phyloP scores from a whole-genome alignment of 2,329 filamentous ascomycete species.

The Monosporascus sp. region DNA sequence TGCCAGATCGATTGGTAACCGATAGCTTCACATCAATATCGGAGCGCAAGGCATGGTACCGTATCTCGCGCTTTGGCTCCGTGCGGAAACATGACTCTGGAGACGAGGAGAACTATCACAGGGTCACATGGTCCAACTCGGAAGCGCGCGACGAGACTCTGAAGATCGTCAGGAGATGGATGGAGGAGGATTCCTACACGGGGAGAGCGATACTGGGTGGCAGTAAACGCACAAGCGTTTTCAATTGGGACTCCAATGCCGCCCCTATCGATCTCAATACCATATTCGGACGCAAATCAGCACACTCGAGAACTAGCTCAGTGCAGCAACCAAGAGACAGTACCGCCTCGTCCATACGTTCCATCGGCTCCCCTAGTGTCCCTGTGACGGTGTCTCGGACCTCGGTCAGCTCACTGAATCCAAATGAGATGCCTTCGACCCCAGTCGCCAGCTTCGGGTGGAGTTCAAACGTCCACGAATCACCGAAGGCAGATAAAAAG shows the following conservation, averaged over 20 bases:
- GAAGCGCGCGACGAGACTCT: slow-evolving; percentile 47
- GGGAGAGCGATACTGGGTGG: slow-evolving; percentile 43
- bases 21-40: slow-evolving; percentile 50
- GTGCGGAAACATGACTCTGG: slow-evolving; percentile 50
- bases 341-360: not conserved
- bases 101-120: slow-evolving; percentile 54
- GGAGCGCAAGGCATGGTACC: slow-evolving; percentile 61
- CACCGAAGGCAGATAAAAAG: not conserved
- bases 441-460: slow-evolving; percentile 17
- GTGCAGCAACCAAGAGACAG: slow-evolving; percentile 10
- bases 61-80: slow-evolving; percentile 55
- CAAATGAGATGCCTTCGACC: not conserved
- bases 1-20: slow-evolving; percentile 41
- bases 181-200: slow-evolving; percentile 57
- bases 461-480: slow-evolving; percentile 10
- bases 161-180: slow-evolving; percentile 58
- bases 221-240: slow-evolving; percentile 41
- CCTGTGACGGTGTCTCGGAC: not conserved
- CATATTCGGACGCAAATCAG: slow-evolving; percentile 33
- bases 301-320: slow-evolving; percentile 21
- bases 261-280: slow-evolving; percentile 44
- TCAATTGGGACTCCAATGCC: slow-evolving; percentile 55
- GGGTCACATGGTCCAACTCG: slow-evolving; percentile 53
- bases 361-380: slow-evolving; percentile 1
- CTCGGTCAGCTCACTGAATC: not conserved